Base-by-base conservation (phyloP, 139 green algal genomes). In the Picochlorum costavermella region DNA sequence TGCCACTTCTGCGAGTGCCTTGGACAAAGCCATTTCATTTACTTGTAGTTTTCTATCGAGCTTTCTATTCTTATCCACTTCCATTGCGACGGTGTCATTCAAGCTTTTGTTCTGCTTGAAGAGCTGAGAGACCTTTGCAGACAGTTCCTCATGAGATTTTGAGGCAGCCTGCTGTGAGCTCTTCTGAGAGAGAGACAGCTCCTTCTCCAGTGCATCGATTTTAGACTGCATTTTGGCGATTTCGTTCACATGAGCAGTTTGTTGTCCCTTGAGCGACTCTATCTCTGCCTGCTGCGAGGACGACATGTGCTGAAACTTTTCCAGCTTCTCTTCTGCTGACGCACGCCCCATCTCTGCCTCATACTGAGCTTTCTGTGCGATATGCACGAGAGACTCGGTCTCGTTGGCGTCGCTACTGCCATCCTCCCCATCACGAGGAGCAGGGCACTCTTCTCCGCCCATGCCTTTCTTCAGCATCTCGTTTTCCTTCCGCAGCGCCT, bases 401-500 rank as follows among this genome's bases (percentile, higher is more conserved):
- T 26, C 46, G 5, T 53, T 53, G 46, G 46, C 16, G 6, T 53
- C 46, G 6, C 14, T 23, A 53, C 20, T 23, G n/a, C 17, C 46
- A 53, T 28, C n/a, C 46, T 53, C 46, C 10, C n/a, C 46, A 53
- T 23, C 46, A 28, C n/a, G 17, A 11, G 46, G n/a, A 23, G 9
- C 46, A 20, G 6, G 8, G 33, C 11, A 9, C n/a, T 53, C 17
- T 25, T 5, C 46, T 11, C 46, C 46, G 3, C 46, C 46, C 46
- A 53, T 53, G 8, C 46, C 46, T 14, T 20, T 23, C 46, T 53
- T 53, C 16, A 53, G 46, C 46, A 20, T 20, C 5, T 20, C 49
- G 12, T 64, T 28, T 25, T 58, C n/a, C 36, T 71, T 63, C 17
- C 40, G 60, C 28, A 71, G 53, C 5, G 31, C 45, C 17, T 75